Evolutionary conservation across 495 filamentous ascomycete genomes (phyloP).

Genomic region (Choiromyces venosus): DNA sequence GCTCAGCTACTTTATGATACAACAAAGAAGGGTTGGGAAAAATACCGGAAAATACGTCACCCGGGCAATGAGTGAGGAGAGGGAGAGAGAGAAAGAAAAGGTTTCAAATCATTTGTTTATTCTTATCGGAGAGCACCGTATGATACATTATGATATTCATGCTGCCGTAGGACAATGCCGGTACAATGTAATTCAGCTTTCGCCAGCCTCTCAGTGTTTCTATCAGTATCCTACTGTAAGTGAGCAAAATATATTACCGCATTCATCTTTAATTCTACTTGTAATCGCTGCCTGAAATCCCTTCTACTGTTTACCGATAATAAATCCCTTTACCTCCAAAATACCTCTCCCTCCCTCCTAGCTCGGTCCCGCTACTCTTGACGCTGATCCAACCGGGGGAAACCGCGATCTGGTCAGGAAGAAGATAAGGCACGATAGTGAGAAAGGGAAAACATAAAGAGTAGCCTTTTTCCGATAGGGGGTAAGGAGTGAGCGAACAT

Average conservation of each 20-base stretch:
- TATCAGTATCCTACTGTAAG: background rate
- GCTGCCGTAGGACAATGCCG: background rate
- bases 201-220: background rate
- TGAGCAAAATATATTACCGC: background rate
- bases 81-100: background rate
- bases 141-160: background rate
- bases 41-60: background rate
- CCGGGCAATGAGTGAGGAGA: background rate
- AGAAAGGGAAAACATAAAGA: background rate
- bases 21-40: background rate
- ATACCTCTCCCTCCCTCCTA: conserved; percentile 1
- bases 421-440: background rate
- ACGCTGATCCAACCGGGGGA: background rate
- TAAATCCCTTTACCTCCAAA: background rate
- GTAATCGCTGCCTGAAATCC: background rate
- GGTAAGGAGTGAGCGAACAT: background rate
- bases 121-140: background rate
- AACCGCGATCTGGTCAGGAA: background rate
- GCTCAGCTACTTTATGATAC: background rate
- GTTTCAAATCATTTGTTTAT: background rate
- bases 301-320: background rate
- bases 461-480: background rate
- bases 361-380: background rate
- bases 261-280: background rate
- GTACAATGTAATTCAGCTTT: background rate